Evolutionary conservation across 2,329 filamentous ascomycete genomes (phyloP), one percentile per base, ranked within the genome.

Genomic region (Penicillium glabrum): DNA sequence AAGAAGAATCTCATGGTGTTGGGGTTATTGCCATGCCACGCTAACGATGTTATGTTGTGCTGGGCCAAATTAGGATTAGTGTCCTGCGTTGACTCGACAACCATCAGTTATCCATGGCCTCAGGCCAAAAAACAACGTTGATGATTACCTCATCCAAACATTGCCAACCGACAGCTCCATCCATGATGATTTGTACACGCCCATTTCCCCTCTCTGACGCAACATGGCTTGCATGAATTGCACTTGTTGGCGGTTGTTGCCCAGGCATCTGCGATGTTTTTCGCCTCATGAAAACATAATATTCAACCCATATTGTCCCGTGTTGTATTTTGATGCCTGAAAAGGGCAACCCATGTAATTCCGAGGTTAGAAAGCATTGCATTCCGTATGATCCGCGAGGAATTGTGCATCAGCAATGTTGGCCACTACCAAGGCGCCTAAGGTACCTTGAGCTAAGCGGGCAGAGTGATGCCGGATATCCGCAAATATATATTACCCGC

Each of bases 31-130:
- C 65, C 68, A 71, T 70, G 68, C 68, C 69, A 67, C 70, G 67
- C 65, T 69, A 71, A 68, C 67, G 66, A 69, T 75, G 73, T 74
- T 74, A 70, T 77, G 74, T 75, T 76, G 65, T 75, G 69, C 60
- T 69, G 50, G 37, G 1, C 62, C 68, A 37, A 26, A 62, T 68
- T 47, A 39, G 67, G 73, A 53, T 64, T 75, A 76, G 73, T 56
- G 66, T 39, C 1, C 1, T 2, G 1, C 16, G 75, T 77, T 76
- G 75, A 67, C 74, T 64, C 63, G 75, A 70, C 74, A 77, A 77
- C 75, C 26, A 1, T 16, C 24, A 26, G 13, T 26, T 39, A 33
- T 45, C 11, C 9, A 1, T 29, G 50, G 69, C 70, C 68, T 72
- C 60, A 72, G 63, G 64, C 59, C 50, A 1, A 3, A 5, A 5